Base-by-base conservation (phyloP, 2,329 filamentous ascomycete genomes). In the Alternaria tenuissima region DNA sequence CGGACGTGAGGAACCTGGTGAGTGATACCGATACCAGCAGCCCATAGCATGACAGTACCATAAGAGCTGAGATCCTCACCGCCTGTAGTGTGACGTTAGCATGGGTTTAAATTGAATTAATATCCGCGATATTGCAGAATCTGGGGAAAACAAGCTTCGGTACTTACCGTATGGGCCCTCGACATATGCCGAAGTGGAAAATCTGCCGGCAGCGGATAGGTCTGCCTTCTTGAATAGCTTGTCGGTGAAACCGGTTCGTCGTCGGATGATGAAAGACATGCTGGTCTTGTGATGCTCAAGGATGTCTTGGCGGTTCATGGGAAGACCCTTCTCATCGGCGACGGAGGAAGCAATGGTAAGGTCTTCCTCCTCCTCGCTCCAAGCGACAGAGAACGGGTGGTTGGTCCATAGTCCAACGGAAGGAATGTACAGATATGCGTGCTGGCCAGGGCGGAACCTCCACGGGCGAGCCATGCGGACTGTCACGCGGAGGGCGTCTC, bases 1-100 rank as follows among this genome's bases (percentile, higher is more conserved):
- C 89, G 89, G 8, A 97, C 86, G 77, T 96, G 96, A 34, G 93
- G 92, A 30, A 98, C 87, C 76, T 96, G 93, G 78, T 98, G 94
- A 1, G 94, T 97, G 80, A 99, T 98, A 63, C 95, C 95, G 5
- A 95, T 93, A 58, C 94, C 92, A 57, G 93, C 94, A 12, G 94
- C 94, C 75, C 97, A 93, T 57, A 99, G 89, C 64, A 99, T 87
- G 44, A 90, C 89, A 43, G 96, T 95, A 39, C 95, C 94, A 79
- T 97, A 98, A 7, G 94, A 97, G 78, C 93, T 89, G 65, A 98
- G 89, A 62, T 88, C 89, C 79, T 97, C 91, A 74, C 93, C 90
- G 42, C 89, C 90, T 76, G 59, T 47, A 58, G 60, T 56, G 63
- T 68, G 56, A 65, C 49, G 70, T 76, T 73, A 76, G 73, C 64